These are phyloP conservation scores for Saturnispora diversa DNA, from an alignment of 805 yeast species.

Conservation along the genomic window DNA sequence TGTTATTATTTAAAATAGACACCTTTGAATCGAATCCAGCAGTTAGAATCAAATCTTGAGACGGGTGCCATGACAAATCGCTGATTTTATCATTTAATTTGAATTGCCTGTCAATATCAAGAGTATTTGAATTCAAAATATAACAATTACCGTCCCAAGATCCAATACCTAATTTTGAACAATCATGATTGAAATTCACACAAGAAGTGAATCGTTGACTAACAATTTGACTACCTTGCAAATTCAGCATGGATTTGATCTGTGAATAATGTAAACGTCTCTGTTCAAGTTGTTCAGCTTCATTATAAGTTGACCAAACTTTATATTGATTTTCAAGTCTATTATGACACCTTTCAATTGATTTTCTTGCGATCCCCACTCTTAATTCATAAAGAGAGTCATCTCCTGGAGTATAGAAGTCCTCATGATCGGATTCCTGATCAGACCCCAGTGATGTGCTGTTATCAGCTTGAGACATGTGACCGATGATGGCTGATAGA, in stretches of 20 bases:
- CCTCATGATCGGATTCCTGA: constrained; percentile 47
- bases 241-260: constrained; percentile 31
- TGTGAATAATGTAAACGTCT: constrained; percentile 15
- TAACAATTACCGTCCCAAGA: constrained; percentile 78
- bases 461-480: background rate
- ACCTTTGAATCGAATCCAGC: constrained; percentile 42
- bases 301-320: constrained; percentile 27
- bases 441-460: background rate
- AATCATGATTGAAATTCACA: constrained; percentile 38
- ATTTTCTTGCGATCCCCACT: constrained; percentile 39
- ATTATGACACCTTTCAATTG: constrained; percentile 38
- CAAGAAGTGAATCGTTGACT: constrained; percentile 63
- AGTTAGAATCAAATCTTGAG: constrained; percentile 25
- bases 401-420: constrained; percentile 77
- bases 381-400: constrained; percentile 46
- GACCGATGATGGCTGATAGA: too few species aligned
- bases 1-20: constrained; percentile 12
- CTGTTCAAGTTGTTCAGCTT: constrained; percentile 11
- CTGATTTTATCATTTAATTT: constrained; percentile 57
- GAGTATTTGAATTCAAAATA: constrained; percentile 33
- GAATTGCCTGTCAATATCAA: constrained; percentile 28
- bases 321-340: constrained; percentile 34
- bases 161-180: constrained; percentile 46
- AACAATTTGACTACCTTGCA: constrained; percentile 62
- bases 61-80: constrained; percentile 54